phyloP scores from a whole-genome alignment of 805 yeast species.

The Candida ulmi region DNA sequence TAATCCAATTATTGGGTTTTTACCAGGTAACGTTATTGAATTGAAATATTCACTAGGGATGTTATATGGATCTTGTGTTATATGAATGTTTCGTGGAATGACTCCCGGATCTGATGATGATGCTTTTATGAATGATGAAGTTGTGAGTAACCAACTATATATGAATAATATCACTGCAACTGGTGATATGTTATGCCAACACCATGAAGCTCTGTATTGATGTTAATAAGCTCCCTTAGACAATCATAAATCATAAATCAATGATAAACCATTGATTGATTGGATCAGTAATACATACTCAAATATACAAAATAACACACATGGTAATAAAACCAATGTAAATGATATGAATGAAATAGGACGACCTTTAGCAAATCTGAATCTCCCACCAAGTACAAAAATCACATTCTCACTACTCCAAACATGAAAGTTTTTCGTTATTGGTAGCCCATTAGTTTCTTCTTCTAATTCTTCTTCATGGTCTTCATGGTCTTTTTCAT shows the following conservation, averaged over 20 bases:
- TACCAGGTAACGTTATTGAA: conserved; percentile 43
- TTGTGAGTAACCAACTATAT: conserved; percentile 51
- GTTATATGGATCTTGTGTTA: conserved; percentile 33
- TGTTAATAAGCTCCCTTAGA: no score
- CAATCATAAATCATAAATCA: neutral
- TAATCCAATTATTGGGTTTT: conserved; percentile 26
- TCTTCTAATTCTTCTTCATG: no score
- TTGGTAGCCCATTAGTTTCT: neutral
- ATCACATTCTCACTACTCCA: conserved; percentile 36
- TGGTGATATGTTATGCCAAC: conserved; percentile 52
- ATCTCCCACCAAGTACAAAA: conserved; percentile 63
- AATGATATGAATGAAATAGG: conserved; percentile 37
- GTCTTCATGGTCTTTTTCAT: neutral
- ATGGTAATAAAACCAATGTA: conserved; percentile 34
- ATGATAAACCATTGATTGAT: no score
- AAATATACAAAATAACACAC: conserved; percentile 48
- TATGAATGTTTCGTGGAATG: conserved; percentile 61
- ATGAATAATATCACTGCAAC: conserved; percentile 49
- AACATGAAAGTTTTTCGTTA: conserved; percentile 35
- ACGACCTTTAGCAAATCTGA: conserved; percentile 35
- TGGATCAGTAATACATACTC: conserved; percentile 23
- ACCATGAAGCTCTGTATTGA: conserved; percentile 41
- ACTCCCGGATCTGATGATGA: conserved; percentile 64
- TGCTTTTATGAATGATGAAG: conserved; percentile 45
- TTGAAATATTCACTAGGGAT: conserved; percentile 57